These are phyloP conservation scores for Strigomonas galati DNA, from an alignment of 208 protist genomes.

Conservation along the genomic window DNA sequence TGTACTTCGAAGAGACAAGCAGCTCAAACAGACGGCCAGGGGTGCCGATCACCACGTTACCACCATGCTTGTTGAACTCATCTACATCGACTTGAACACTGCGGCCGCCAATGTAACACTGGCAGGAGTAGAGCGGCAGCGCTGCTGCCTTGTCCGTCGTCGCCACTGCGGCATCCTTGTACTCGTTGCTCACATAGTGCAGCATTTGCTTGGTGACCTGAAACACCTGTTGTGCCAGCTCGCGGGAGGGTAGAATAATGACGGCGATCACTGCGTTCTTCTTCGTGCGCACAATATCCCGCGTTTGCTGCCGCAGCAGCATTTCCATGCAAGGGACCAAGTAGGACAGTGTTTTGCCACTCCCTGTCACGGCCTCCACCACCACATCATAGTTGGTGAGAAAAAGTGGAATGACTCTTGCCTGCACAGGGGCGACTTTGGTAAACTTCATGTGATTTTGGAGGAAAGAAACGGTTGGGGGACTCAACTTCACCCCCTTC, in stretches of 20 bases:
- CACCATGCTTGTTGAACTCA: constrained; percentile 72
- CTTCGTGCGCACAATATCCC: constrained; percentile 42
- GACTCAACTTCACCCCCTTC: constrained; percentile 67
- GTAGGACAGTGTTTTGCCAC: constrained; percentile 94
- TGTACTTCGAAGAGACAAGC: constrained; percentile 81
- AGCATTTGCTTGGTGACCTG: constrained; percentile 72
- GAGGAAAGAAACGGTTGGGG: constrained; percentile 62
- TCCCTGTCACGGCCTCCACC: constrained; percentile 93
- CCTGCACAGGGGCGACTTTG: constrained; percentile 92
- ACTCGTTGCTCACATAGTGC: constrained; percentile 52
- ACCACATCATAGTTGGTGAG: constrained; percentile 91
- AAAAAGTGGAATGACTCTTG: constrained; percentile 86
- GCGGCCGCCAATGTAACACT: constrained; percentile 91
- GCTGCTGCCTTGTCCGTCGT: not conserved
- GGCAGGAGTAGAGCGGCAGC: constrained; percentile 71
- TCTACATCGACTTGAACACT: constrained; percentile 78
- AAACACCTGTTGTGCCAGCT: constrained; percentile 95
- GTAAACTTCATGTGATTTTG: constrained; percentile 64
- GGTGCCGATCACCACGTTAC: constrained; percentile 89
- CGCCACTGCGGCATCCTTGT: constrained; percentile 18
- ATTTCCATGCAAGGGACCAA: constrained; percentile 88
- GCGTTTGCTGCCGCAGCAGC: constrained; percentile 55
- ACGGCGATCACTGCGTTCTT: constrained; percentile 81
- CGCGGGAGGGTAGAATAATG: constrained; percentile 90
- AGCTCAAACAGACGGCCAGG: constrained; percentile 90